Conservation (phyloP, 1,139 yeast species). For the Blastobotrys illinoisensis region DNA sequence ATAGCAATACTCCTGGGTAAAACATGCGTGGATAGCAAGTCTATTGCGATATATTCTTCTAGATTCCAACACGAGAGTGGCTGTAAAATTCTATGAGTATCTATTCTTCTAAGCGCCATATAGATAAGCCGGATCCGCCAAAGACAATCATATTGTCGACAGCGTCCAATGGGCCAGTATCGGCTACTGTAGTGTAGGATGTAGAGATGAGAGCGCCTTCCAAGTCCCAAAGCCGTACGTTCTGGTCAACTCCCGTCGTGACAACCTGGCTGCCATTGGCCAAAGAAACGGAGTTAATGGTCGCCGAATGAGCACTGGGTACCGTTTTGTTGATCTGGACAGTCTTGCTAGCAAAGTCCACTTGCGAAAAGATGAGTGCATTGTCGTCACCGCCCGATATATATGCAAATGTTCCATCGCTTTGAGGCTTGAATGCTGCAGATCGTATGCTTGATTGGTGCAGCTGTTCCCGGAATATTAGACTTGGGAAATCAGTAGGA, state of each 20-base stretch:
- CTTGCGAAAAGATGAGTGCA: slow-evolving; percentile 48
- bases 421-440: slow-evolving; percentile 21
- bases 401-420: slow-evolving; percentile 31
- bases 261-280: slow-evolving; percentile 30
- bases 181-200: slow-evolving; percentile 77
- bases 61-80: no score
- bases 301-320: slow-evolving; percentile 73
- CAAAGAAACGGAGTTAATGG: slow-evolving; percentile 61
- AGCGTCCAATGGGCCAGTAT: slow-evolving; percentile 62
- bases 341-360: slow-evolving; percentile 28
- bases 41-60: neutral
- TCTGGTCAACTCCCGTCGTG: slow-evolving; percentile 74
- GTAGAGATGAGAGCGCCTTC: slow-evolving; percentile 35
- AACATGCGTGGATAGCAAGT: neutral
- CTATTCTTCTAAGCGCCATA: slow-evolving; percentile 15
- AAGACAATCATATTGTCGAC: slow-evolving; percentile 12
- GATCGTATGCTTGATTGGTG: slow-evolving; percentile 86
- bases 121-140: slow-evolving; percentile 31
- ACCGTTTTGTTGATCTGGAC: slow-evolving; percentile 25
- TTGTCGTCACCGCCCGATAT: slow-evolving; percentile 93
- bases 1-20: neutral
- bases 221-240: slow-evolving; percentile 58
- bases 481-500: neutral
- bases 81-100: neutral
- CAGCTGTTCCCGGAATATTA: slow-evolving; percentile 42